Percentiles rank a stretch among this genome's conserved stretches.
phyloP scores from a whole-genome alignment of 805 yeast species.

The Candida sanyiensis region DNA sequence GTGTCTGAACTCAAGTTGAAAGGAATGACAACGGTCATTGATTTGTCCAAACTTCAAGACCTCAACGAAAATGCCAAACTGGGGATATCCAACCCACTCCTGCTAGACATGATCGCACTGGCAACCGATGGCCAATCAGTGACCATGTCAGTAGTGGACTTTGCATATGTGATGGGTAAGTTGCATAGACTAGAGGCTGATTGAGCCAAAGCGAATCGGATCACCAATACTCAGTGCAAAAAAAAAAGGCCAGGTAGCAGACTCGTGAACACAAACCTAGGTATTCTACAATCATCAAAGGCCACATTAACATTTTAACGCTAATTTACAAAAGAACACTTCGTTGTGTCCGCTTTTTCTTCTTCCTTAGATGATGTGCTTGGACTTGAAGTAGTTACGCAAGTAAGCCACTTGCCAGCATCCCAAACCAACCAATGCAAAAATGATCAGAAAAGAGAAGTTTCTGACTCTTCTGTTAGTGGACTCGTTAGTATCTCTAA shows the following conservation, averaged over 20 bases:
- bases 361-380: constrained; percentile 50
- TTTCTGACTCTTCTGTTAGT: constrained; percentile 90
- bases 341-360: not conserved
- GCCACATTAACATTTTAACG: no score
- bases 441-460: constrained; percentile 67
- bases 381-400: constrained; percentile 85
- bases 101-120: constrained; percentile 42
- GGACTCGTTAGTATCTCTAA: constrained; percentile 95
- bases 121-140: constrained; percentile 35
- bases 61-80: constrained; percentile 28
- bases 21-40: constrained; percentile 23
- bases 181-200: constrained; percentile 28
- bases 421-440: constrained; percentile 72
- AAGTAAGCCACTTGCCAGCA: constrained; percentile 90
- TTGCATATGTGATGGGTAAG: constrained; percentile 44
- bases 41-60: constrained; percentile 34
- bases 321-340: not conserved
- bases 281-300: no score
- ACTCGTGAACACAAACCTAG: no score
- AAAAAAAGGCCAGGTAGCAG: no score
- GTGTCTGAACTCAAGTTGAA: constrained; percentile 17
- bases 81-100: constrained; percentile 28
- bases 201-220: no score
- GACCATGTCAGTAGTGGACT: constrained; percentile 37
- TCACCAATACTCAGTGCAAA: no score